These are phyloP conservation scores for Pseudevernia furfuracea DNA, from an alignment of 495 filamentous ascomycete genomes.

Conservation along the genomic window DNA sequence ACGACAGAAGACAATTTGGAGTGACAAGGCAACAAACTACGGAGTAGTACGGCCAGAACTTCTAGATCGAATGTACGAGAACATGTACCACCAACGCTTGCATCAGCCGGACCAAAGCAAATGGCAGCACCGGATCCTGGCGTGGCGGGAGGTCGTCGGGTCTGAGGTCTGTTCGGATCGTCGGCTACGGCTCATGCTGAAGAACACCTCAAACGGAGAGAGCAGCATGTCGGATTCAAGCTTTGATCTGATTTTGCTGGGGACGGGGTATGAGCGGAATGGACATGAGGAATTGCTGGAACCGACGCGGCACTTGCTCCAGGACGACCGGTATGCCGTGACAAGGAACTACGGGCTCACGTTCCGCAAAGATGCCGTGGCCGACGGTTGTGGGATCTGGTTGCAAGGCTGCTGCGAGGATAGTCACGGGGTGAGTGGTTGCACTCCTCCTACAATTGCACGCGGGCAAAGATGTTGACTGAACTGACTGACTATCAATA, in stretches of 20 bases:
- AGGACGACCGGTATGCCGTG: slow-evolving; percentile 41
- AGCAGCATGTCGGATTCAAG: slow-evolving; percentile 40
- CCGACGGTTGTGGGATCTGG: slow-evolving; percentile 66
- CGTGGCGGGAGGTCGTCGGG: slow-evolving; percentile 53
- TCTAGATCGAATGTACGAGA: slow-evolving; percentile 78
- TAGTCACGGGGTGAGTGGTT: slow-evolving; percentile 70
- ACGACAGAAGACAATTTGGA: slow-evolving; percentile 53
- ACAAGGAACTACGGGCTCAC: slow-evolving; percentile 66
- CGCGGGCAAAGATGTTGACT: background rate
- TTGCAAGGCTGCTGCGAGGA: slow-evolving; percentile 90
- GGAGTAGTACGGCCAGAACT: slow-evolving; percentile 81
- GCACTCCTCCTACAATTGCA: background rate
- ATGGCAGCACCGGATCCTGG: slow-evolving; percentile 76
- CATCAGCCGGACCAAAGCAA: slow-evolving; percentile 57
- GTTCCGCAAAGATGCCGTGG: slow-evolving; percentile 57
- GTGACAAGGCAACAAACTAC: slow-evolving; percentile 81
- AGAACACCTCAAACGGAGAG: slow-evolving; percentile 25
- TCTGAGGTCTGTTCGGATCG: slow-evolving; percentile 44
- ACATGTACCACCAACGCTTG: slow-evolving; percentile 75
- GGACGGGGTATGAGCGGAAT: slow-evolving; percentile 77
- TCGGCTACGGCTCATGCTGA: slow-evolving; percentile 32
- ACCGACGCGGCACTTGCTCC: slow-evolving; percentile 54
- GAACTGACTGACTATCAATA: slow-evolving; percentile 4
- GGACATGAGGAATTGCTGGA: slow-evolving; percentile 72
- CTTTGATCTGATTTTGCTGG: slow-evolving; percentile 74